Evolutionary conservation across 2,329 filamentous ascomycete genomes (phyloP), one percentile per base, ranked within the genome.

Genomic region (Fusarium neocosmosporiellum): DNA sequence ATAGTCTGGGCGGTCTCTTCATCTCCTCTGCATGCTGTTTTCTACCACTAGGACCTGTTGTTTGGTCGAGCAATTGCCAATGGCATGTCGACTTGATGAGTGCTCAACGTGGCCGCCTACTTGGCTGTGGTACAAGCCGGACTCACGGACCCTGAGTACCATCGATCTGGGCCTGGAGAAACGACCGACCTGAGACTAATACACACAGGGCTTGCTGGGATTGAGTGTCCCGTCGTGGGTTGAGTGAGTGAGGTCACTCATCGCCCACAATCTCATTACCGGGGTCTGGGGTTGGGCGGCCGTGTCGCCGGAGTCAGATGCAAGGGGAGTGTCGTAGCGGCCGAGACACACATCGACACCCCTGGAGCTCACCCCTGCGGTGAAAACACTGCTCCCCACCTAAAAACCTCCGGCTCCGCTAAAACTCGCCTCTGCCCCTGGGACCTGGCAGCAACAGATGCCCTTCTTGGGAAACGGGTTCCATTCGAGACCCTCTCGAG

Each of bases 371-470:
- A 33, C 62, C 71, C 60, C 53, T 65, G 58, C 37, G 46, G 55
- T 13, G 59, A 66, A 67, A 64, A 71, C 46, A 31, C 66, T 59
- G 59, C 59, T 67, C 72, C 65, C 72, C 74, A 75, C 68, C 55
- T 53, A 53, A 66, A 74, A 66, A 73, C 69, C 62, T 74, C 74
- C 66, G 67, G 69, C 55, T 68, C 48, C 64, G 65, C 65, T 36
- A 65, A 70, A 59, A 53, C 63, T 76, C 74, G 74, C 72, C 65
- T 73, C 65, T 75, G 46, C 74, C 74, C 72, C 72, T 75, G 74
- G 69, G 70, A 60, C 68, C 72, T 69, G 69, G 70, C 70, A 66
- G 59, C 58, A 69, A 57, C 70, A 72, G 50, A 65, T 71, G 58
- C 65, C 65, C 65, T 58, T 69, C 58, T 74, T 66, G 61, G 61